A percentile compares a stretch with the other conserved stretches of the same genome.
These are phyloP conservation scores for Senna siamea DNA, from an alignment of 306 rosid genomes.

Conservation along the genomic window DNA sequence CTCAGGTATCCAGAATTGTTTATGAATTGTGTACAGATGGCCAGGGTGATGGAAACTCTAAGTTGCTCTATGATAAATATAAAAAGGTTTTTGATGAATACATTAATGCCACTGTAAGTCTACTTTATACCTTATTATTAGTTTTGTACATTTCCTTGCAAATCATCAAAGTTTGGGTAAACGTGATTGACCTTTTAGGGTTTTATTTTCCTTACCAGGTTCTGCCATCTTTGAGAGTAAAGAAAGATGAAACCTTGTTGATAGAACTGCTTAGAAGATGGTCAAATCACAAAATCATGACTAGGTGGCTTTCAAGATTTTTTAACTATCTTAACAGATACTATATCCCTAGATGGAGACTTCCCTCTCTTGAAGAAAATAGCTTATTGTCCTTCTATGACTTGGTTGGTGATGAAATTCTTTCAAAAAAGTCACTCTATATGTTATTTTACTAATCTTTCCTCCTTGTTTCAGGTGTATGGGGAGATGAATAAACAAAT, in stretches of 20 bases:
- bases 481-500: slow-evolving; percentile 66
- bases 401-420: slow-evolving; percentile 53
- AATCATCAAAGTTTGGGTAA: not conserved
- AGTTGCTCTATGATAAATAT: slow-evolving; percentile 64
- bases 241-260: slow-evolving; percentile 71
- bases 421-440: not conserved
- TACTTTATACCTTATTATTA: slow-evolving; percentile 6
- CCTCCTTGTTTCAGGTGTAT: slow-evolving; percentile 55
- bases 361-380: slow-evolving; percentile 67
- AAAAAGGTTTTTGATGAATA: slow-evolving; percentile 67
- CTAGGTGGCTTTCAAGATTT: slow-evolving; percentile 67
- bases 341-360: slow-evolving; percentile 53
- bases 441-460: not conserved
- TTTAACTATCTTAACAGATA: slow-evolving; percentile 67
- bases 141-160: not conserved
- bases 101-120: slow-evolving; percentile 59
- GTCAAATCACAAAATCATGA: slow-evolving; percentile 80
- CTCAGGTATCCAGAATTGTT: slow-evolving; percentile 51
- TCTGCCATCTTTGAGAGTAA: slow-evolving; percentile 71
- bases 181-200: not conserved
- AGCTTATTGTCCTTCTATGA: slow-evolving; percentile 67
- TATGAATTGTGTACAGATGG: slow-evolving; percentile 67
- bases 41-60: slow-evolving; percentile 52
- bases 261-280: slow-evolving; percentile 79
- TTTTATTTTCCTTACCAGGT: slow-evolving; percentile 50